Evolutionary conservation across 2,329 filamentous ascomycete genomes (phyloP).

Genomic region (Penicillium carneum): DNA sequence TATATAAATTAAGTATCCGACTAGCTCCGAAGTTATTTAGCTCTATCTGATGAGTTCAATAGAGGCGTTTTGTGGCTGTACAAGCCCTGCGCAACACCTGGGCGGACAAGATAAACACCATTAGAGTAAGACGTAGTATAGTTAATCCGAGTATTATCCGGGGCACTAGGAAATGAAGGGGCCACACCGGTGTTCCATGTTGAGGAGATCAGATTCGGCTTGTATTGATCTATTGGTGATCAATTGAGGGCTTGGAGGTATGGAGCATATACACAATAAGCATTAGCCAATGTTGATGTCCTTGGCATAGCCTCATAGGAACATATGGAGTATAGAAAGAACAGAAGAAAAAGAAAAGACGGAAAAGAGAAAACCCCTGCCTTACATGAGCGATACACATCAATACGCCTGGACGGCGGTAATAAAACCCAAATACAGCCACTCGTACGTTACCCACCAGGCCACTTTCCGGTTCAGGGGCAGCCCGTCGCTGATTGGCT

Average conservation of each 20-base stretch:
- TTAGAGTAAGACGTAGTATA: background rate
- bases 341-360: background rate
- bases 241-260: background rate
- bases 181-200: constrained; percentile 18
- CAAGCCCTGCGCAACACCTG: background rate
- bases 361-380: background rate
- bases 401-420: background rate
- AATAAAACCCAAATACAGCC: constrained; percentile 8
- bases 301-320: background rate
- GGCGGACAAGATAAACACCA: background rate
- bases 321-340: background rate
- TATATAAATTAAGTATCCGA: background rate
- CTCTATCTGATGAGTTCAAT: background rate
- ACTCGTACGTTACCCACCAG: background rate
- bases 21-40: background rate
- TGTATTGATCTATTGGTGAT: background rate
- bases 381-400: constrained; percentile 12
- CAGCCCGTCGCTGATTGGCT: constrained; percentile 31
- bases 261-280: background rate
- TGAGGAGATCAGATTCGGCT: constrained; percentile 13
- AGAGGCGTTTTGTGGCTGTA: background rate
- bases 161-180: constrained; percentile 15
- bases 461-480: constrained; percentile 29
- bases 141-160: constrained; percentile 16
- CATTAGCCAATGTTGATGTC: constrained; percentile 7